Evolutionary conservation across 1,284 basidiomycete species (phyloP).

Genomic region (Porphyrellus sp.): DNA sequence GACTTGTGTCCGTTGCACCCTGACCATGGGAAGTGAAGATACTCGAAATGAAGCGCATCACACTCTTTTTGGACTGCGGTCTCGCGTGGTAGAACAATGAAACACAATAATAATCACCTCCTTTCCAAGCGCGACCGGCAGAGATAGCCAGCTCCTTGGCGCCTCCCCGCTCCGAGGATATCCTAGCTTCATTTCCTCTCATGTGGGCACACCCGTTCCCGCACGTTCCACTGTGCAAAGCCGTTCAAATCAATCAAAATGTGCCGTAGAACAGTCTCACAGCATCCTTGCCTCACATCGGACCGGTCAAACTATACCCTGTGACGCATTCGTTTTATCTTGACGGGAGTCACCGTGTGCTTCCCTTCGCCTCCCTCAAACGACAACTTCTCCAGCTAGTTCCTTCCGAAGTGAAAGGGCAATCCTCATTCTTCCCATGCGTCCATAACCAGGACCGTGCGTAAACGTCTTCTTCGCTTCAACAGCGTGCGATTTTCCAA

Average conservation of each 20-base stretch:
- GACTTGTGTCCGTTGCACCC: slow-evolving; percentile 7
- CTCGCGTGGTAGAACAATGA: slow-evolving; percentile 6
- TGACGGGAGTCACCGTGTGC: slow-evolving; percentile 10
- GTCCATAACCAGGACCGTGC: slow-evolving; percentile 1
- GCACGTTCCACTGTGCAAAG: background rate
- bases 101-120: background rate
- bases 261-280: background rate
- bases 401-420: slow-evolving; percentile 27
- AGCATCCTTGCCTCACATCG: background rate
- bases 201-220: slow-evolving; percentile 6
- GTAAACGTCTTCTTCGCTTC: slow-evolving; percentile 6
- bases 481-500: slow-evolving; percentile 18
- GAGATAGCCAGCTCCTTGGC: background rate
- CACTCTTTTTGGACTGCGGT: slow-evolving; percentile 4
- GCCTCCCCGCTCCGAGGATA: slow-evolving; percentile 17
- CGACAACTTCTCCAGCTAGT: slow-evolving; percentile 17
- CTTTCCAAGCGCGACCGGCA: background rate
- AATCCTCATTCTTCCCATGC: slow-evolving; percentile 19
- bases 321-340: slow-evolving; percentile 7
- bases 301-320: background rate
- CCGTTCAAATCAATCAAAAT: slow-evolving; percentile 4
- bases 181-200: background rate
- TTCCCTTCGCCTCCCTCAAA: slow-evolving; percentile 14
- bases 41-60: slow-evolving; percentile 2
- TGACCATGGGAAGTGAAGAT: slow-evolving; percentile 19